Evolutionary conservation across 2,329 filamentous ascomycete genomes (phyloP), one percentile per base, ranked within the genome.

Genomic region (Chaetomium sp.): DNA sequence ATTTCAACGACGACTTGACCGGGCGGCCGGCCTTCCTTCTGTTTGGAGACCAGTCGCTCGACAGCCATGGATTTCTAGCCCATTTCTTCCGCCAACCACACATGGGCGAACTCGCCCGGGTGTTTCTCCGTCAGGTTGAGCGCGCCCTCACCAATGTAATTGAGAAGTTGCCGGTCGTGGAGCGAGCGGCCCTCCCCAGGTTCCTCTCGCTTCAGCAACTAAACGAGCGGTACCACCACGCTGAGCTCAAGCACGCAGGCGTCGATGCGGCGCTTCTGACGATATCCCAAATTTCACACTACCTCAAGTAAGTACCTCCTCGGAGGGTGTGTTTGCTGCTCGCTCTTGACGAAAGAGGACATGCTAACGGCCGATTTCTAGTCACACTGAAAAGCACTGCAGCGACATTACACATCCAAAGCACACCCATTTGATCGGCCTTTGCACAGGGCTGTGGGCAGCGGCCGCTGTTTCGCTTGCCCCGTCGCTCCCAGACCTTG

Each of bases 41-140:
- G 59, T 87, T 88, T 67, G 85, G 85, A 72, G 85, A 88, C 67
- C 85, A 88, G 71, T 87, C 85, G 58, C 77, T 83, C 64, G 82
- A 86, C 68, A 84, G 84, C 64, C 81, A 86, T 67, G 74, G 73
- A 62, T 82, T 86, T 61, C 72, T 88, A 58, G 79, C 82, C 50
- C 73, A 78, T 56, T 77, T 79, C 63, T 77, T 71, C 65, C 74
- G 74, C 52, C 68, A 71, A 58, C 71, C 71, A 41, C 70, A 73
- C 59, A 73, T 73, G 37, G 76, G 77, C 61, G 66, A 78, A 48
- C 74, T 86, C 33, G 76, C 86, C 49, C 78, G 76, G 63, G 80
- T 79, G 47, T 88, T 88, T 67, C 72, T 87, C 55, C 78, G 84
- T 60, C 76, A 79, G 61, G 76, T 75, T 53, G 75, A 76, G 59